Evolutionary conservation across 108 stramenopile species (phyloP).

Genomic region (Discostella pseudostelligera): DNA sequence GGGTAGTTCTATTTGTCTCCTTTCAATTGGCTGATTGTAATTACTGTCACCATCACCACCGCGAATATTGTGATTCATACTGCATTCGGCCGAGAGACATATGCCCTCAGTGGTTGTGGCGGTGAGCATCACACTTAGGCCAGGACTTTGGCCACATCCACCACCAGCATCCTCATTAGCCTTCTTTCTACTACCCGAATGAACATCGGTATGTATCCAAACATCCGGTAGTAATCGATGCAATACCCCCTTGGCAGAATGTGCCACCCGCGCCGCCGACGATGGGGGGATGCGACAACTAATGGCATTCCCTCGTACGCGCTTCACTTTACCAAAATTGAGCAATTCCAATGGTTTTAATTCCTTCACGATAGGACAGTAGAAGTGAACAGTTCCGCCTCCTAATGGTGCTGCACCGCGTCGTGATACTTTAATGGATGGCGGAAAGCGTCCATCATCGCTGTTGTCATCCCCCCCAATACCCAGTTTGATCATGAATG

Average conservation of each 20-base stretch:
- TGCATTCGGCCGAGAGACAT: conserved; percentile 82
- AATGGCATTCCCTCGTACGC: conserved; percentile 93
- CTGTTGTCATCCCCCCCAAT: conserved; percentile 72
- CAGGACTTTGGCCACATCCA: conserved; percentile 81
- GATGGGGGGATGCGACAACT: conserved; percentile 90
- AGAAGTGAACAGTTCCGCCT: conserved; percentile 82
- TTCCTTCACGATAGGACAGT: conserved; percentile 88
- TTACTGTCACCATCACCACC: neutral
- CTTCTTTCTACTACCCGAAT: conserved; percentile 47
- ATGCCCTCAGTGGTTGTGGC: conserved; percentile 91
- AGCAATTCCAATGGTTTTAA: conserved; percentile 77
- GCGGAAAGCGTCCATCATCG: conserved; percentile 48
- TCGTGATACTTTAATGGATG: conserved; percentile 52
- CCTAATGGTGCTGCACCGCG: conserved; percentile 86
- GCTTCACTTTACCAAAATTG: conserved; percentile 93
- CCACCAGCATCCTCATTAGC: conserved; percentile 37
- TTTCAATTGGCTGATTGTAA: conserved; percentile 23
- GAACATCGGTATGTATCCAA: conserved; percentile 94
- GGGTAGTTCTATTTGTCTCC: conserved; percentile 69
- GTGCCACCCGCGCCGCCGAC: conserved; percentile 91
- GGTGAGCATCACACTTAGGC: conserved; percentile 76
- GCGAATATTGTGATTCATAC: conserved; percentile 44
- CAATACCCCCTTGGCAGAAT: conserved; percentile 90
- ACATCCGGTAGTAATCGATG: conserved; percentile 91
- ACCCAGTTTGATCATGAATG: conserved; percentile 87